These are phyloP conservation scores for Chlorella sp. DNA, from an alignment of 139 green algal genomes.

Conservation along the genomic window DNA sequence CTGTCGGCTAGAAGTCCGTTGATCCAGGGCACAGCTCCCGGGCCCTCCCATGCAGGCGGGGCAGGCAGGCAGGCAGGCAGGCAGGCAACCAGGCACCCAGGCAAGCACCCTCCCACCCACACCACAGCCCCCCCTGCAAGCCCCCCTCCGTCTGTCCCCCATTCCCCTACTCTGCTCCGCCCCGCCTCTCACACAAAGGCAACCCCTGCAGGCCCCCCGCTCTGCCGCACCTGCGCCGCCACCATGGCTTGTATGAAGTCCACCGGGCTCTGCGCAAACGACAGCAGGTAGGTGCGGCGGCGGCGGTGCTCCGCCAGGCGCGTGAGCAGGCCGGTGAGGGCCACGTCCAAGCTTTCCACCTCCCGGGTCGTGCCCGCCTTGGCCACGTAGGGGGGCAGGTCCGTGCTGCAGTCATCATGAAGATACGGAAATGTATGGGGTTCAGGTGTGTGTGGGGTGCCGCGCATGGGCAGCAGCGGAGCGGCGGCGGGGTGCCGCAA, in stretches of 20 bases:
- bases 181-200: too few species aligned
- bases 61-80: too few species aligned
- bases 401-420: conserved; percentile 17
- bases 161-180: neutral
- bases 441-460: neutral
- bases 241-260: conserved; percentile 85
- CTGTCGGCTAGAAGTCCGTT: neutral
- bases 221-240: conserved; percentile 57
- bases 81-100: neutral
- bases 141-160: neutral
- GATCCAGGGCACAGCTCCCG: neutral
- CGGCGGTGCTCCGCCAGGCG: conserved; percentile 62
- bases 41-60: neutral
- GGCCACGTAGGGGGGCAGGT: conserved; percentile 25
- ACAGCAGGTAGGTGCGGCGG: conserved; percentile 74
- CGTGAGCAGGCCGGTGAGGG: conserved; percentile 21
- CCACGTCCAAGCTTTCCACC: conserved; percentile 29
- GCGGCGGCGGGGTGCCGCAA: too few species aligned
- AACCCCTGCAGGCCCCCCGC: too few species aligned
- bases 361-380: neutral
- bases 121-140: neutral
- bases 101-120: neutral
- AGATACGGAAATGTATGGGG: too few species aligned
- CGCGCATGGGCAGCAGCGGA: neutral
- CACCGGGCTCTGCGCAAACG: conserved; percentile 76